phyloP scores from a whole-genome alignment of 352 stramenopile species.

The Phytophthora nicotianae region DNA sequence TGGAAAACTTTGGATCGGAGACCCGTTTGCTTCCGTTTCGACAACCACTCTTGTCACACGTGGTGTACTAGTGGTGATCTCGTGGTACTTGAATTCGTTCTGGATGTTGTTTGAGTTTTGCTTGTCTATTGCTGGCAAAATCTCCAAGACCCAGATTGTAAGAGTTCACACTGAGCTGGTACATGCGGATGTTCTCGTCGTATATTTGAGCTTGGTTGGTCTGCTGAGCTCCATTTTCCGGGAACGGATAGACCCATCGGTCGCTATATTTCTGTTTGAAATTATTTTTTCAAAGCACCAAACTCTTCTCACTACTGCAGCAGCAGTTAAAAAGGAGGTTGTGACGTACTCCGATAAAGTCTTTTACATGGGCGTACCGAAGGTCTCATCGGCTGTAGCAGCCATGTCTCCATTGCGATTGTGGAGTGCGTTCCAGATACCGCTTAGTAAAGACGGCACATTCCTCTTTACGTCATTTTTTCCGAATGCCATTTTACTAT shows the following conservation, averaged over 20 bases:
- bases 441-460: constrained; percentile 5
- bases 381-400: constrained; percentile 4
- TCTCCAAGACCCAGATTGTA: constrained; percentile 28
- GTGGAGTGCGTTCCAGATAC: constrained; percentile 32
- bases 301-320: background rate
- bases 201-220: constrained; percentile 32
- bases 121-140: constrained; percentile 17
- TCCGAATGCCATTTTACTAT: constrained; percentile 22
- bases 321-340: constrained; percentile 19
- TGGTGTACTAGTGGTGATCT: constrained; percentile 29
- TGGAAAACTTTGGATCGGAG: constrained; percentile 49
- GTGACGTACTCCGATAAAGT: constrained; percentile 24
- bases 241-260: constrained; percentile 33
- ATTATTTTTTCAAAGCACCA: constrained; percentile 22
- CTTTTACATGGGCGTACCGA: constrained; percentile 23
- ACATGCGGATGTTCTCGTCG: constrained; percentile 37
- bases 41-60: constrained; percentile 26
- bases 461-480: constrained; percentile 30
- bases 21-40: constrained; percentile 48
- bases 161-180: constrained; percentile 35
- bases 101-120: constrained; percentile 46
- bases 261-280: constrained; percentile 36
- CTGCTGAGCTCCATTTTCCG: constrained; percentile 25
- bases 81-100: constrained; percentile 42
- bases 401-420: constrained; percentile 28